A percentile compares a stretch with the other conserved stretches of the same genome.
These are phyloP conservation scores for Plantago elongata DNA, from an alignment of 257 asterid genomes.

Conservation along the genomic window DNA sequence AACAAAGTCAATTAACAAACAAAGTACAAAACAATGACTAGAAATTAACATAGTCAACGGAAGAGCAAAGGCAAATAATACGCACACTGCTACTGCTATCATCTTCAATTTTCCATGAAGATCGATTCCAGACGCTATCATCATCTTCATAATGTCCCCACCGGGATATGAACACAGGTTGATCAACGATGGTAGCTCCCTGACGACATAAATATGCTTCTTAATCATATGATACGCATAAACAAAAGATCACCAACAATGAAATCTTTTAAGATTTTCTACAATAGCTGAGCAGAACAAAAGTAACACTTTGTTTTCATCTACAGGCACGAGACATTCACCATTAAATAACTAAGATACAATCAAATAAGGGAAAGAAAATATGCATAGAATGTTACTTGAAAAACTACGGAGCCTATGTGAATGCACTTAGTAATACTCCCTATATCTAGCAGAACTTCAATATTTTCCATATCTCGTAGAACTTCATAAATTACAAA, in stretches of 20 bases:
- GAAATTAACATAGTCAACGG: neutral
- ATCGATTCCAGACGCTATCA: constrained; percentile 51
- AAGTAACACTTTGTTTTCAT: neutral
- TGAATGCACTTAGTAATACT: too few relatives aligned
- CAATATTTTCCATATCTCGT: too few relatives aligned
- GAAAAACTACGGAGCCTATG: too few relatives aligned
- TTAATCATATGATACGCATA: constrained; percentile 1
- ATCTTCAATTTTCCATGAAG: constrained; percentile 63
- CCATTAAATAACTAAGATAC: too few relatives aligned
- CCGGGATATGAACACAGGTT: constrained; percentile 78
- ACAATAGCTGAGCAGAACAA: neutral
- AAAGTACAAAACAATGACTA: neutral
- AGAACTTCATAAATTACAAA: too few relatives aligned
- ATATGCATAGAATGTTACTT: too few relatives aligned
- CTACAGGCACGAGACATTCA: neutral
- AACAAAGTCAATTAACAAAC: neutral
- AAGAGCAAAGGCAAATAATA: constrained; percentile 10
- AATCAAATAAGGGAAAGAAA: too few relatives aligned
- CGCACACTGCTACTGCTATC: constrained; percentile 48
- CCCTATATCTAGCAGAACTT: too few relatives aligned
- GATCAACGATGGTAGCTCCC: constrained; percentile 92
- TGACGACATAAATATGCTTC: constrained; percentile 25
- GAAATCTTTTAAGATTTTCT: neutral
- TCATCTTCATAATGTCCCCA: constrained; percentile 82
- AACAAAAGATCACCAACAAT: constrained; percentile 5